Evolutionary conservation across 202 grass and related monocot species (phyloP).

Genomic region (Dendrocalamus latiflorus): DNA sequence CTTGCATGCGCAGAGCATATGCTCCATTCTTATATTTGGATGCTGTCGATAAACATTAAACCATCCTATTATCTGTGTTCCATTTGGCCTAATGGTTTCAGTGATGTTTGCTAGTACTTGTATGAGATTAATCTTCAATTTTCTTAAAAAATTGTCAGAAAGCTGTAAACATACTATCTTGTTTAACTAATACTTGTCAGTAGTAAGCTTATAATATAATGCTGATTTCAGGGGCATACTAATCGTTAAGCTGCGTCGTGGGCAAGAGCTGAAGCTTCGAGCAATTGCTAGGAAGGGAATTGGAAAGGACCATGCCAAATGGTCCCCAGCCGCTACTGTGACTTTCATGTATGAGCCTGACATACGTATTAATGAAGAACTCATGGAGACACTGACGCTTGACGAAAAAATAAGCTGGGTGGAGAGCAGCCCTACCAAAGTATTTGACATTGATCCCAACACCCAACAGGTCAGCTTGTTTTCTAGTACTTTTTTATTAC

Average conservation of each 20-base stretch:
- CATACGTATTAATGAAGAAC: constrained; percentile 79
- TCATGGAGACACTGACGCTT: constrained; percentile 77
- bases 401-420: constrained; percentile 76
- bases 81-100: neutral
- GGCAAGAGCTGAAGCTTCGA: constrained; percentile 78
- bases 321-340: constrained; percentile 94
- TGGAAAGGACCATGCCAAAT: constrained; percentile 96
- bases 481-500: neutral
- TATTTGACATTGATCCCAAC: constrained; percentile 67
- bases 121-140: neutral
- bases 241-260: constrained; percentile 84
- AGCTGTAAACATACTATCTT: neutral
- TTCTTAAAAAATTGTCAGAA: neutral
- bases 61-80: neutral
- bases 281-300: constrained; percentile 95
- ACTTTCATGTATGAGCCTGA: constrained; percentile 99
- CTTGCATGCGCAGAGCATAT: neutral
- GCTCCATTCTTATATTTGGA: neutral
- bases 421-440: constrained; percentile 95
- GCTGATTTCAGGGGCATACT: constrained; percentile 46
- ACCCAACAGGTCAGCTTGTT: constrained; percentile 67
- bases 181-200: neutral
- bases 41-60: neutral
- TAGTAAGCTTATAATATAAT: neutral
- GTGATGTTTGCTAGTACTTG: neutral